Percentiles rank a stretch among this genome's conserved stretches.
Evolutionary conservation across 2,329 filamentous ascomycete genomes (phyloP).

Genomic region (Coniochaeta sp.): DNA sequence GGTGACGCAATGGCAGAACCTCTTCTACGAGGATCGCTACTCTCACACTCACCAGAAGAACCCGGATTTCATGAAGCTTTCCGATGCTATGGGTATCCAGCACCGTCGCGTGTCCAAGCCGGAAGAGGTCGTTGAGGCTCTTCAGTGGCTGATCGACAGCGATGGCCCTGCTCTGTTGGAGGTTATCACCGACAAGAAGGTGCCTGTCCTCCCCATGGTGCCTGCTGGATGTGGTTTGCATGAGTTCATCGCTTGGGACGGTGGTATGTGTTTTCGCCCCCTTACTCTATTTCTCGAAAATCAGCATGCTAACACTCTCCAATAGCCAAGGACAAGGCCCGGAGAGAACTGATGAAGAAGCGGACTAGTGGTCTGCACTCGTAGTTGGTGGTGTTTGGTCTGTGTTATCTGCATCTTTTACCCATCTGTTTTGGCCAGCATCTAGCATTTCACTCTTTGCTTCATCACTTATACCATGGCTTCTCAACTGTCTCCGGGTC

Average conservation of each 20-base stretch:
- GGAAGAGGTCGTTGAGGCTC: conserved; percentile 65
- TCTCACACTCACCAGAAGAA: conserved; percentile 91
- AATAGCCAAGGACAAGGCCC: conserved; percentile 58
- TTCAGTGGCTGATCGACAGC: conserved; percentile 82
- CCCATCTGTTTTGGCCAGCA: neutral
- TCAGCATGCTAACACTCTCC: conserved; percentile 24
- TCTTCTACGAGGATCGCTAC: conserved; percentile 93
- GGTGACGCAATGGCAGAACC: conserved; percentile 97
- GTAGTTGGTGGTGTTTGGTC: neutral
- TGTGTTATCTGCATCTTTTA: neutral
- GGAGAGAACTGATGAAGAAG: conserved; percentile 59
- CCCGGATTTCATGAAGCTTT: conserved; percentile 91
- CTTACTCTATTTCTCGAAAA: conserved; percentile 6
- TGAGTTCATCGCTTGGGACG: conserved; percentile 87
- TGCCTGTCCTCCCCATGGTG: conserved; percentile 97
- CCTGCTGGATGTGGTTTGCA: conserved; percentile 80
- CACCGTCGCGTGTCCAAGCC: conserved; percentile 64
- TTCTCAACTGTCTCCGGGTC: neutral
- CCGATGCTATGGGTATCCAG: conserved; percentile 84
- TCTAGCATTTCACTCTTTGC: conserved; percentile 1
- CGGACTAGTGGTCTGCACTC: conserved; percentile 46
- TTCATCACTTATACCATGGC: conserved; percentile 2
- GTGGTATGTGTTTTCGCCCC: conserved; percentile 44
- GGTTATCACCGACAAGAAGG: conserved; percentile 84
- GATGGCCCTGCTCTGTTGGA: conserved; percentile 92